phyloP scores from a whole-genome alignment of 208 protist genomes.

The Leishmania mexicana region DNA sequence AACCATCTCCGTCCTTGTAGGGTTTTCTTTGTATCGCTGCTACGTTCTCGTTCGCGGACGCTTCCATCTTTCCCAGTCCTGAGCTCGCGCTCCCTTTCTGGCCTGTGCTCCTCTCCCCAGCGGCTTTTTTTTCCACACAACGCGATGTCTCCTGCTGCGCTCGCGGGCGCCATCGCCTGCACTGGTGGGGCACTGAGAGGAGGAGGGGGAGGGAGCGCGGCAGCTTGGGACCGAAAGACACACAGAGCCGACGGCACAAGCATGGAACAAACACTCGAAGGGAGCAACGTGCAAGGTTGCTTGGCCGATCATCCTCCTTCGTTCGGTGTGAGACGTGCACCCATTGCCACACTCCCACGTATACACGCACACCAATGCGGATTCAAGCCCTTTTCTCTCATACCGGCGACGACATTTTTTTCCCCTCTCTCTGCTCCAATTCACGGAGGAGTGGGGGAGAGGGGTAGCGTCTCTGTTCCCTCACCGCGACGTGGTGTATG shows the following conservation, averaged over 20 bases:
- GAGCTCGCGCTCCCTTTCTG: neutral
- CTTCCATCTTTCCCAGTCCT: neutral
- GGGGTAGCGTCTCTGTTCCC: neutral
- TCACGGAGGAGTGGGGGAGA: neutral
- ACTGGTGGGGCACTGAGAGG: neutral
- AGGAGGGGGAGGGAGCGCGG: too few species aligned
- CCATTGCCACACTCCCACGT: neutral
- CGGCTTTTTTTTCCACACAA: neutral
- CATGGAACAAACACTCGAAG: neutral
- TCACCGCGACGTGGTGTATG: neutral
- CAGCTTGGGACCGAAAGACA: neutral
- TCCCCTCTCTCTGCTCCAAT: neutral
- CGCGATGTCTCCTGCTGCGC: neutral
- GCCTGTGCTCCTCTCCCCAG: neutral
- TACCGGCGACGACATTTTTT: neutral
- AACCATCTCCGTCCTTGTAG: neutral
- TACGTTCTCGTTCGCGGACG: neutral
- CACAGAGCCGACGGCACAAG: neutral
- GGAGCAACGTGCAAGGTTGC: neutral
- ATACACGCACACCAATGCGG: neutral
- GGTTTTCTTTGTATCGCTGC: neutral
- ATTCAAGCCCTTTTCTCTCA: neutral
- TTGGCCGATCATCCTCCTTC: neutral
- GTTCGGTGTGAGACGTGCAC: neutral
- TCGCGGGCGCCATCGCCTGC: neutral